phyloP scores from a whole-genome alignment of 495 filamentous ascomycete species.

The Xylaria castorea region DNA sequence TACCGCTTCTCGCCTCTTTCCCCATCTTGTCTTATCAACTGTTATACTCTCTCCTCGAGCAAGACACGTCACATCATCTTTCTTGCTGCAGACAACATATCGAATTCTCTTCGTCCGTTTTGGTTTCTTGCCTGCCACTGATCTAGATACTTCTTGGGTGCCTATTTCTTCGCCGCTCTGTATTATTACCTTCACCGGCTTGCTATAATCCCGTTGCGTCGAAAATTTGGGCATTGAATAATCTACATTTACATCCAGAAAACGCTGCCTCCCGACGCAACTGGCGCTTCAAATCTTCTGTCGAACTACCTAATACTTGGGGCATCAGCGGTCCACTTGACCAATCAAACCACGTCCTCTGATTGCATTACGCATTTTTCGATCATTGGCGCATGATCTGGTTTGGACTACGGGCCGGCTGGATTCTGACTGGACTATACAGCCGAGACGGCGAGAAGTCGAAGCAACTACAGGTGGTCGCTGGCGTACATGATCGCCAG shows the following conservation, averaged over 20 bases:
- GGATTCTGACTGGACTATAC: not conserved
- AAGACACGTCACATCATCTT: not conserved
- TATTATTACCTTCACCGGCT: not conserved
- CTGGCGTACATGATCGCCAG: slow-evolving; percentile 15
- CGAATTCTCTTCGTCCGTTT: not conserved
- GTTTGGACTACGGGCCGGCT: not conserved
- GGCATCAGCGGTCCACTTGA: not conserved
- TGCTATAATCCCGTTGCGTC: not conserved
- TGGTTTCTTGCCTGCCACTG: slow-evolving; percentile 17
- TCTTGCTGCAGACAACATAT: not conserved
- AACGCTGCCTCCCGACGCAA: not conserved
- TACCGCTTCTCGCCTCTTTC: not conserved
- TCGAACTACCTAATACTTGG: not conserved
- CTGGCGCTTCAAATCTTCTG: not conserved
- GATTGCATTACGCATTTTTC: not conserved
- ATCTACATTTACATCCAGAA: not conserved
- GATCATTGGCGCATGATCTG: not conserved
- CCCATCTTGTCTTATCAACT: not conserved
- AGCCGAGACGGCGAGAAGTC: not conserved
- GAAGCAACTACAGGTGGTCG: not conserved
- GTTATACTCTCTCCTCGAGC: not conserved
- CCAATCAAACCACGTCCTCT: not conserved
- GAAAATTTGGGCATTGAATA: not conserved
- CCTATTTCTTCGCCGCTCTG: slow-evolving; percentile 1
- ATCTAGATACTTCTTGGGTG: slow-evolving; percentile 18